Evolutionary conservation across 2,329 filamentous ascomycete genomes (phyloP).

Genomic region (Phialemoniopsis sp.): DNA sequence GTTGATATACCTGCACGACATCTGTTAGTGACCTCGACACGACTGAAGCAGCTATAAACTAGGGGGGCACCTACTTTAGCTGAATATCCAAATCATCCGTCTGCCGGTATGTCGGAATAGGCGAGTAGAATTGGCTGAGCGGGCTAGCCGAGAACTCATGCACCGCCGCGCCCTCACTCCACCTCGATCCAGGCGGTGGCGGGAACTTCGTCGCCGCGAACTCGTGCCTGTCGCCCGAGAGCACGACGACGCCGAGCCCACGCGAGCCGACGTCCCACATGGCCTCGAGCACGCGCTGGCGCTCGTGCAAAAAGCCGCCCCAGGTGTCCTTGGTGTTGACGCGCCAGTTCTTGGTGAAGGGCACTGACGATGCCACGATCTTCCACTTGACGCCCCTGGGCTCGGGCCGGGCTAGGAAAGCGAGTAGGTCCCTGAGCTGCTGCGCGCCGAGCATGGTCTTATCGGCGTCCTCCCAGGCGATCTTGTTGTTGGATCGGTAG

Average conservation of each 20-base stretch:
- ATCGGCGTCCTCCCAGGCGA: conserved; percentile 53
- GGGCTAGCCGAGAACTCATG: conserved; percentile 93
- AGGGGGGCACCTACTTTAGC: conserved; percentile 76
- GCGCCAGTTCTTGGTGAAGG: conserved; percentile 97
- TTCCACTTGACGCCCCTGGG: conserved; percentile 86
- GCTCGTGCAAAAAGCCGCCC: conserved; percentile 85
- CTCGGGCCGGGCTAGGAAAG: conserved; percentile 70
- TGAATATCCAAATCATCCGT: conserved; percentile 76
- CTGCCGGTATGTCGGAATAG: conserved; percentile 78
- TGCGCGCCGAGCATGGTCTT: conserved; percentile 85
- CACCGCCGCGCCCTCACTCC: conserved; percentile 62
- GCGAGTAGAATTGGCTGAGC: conserved; percentile 90
- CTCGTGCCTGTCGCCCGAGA: conserved; percentile 94
- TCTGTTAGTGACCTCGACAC: too few species aligned
- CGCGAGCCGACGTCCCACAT: conserved; percentile 83
- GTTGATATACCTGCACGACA: conserved; percentile 61
- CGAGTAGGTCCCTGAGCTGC: conserved; percentile 76
- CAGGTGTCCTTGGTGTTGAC: conserved; percentile 87
- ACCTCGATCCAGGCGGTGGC: conserved; percentile 54
- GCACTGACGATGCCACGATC: conserved; percentile 83
- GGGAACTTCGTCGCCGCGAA: conserved; percentile 85
- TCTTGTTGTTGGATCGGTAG: conserved; percentile 68
- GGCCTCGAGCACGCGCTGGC: conserved; percentile 73
- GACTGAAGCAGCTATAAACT: too few species aligned
- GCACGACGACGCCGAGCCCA: conserved; percentile 73